A percentile compares a stretch with the other conserved stretches of the same genome.
Conservation (phyloP, 2,329 filamentous ascomycete species). For the Fusarium sp. region DNA sequence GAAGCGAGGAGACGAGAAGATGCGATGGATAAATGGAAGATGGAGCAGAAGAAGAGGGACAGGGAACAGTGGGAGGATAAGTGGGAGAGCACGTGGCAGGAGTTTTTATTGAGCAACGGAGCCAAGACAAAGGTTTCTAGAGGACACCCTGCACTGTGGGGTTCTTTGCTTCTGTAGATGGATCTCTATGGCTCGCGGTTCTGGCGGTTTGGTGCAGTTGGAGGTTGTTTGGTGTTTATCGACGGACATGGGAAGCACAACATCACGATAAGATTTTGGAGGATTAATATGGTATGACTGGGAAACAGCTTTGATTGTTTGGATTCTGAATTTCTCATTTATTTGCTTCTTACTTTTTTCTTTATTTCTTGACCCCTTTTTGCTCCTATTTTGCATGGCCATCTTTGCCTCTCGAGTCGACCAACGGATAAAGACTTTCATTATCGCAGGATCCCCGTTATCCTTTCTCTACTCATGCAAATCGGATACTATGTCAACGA, state of each 20-base stretch:
- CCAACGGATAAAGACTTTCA: too few species aligned
- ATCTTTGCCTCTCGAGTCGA: background rate
- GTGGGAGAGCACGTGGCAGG: background rate
- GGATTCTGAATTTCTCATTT: rapidly evolving
- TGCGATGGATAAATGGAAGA: rapidly evolving
- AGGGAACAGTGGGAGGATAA: background rate
- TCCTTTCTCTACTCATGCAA: too few species aligned
- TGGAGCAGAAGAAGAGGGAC: background rate
- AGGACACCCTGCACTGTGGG: background rate
- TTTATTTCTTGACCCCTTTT: rapidly evolving
- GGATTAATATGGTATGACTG: too few species aligned
- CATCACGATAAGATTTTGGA: background rate
- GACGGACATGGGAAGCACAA: too few species aligned
- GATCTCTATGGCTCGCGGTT: rapidly evolving
- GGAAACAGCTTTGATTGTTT: rapidly evolving
- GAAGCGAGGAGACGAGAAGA: background rate
- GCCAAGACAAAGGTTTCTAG: background rate
- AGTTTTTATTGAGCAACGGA: background rate
- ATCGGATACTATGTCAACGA: background rate
- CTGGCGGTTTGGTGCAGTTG: background rate
- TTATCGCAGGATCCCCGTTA: too few species aligned
- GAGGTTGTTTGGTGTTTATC: background rate
- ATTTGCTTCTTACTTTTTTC: background rate
- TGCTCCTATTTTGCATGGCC: too few species aligned
- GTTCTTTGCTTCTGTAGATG: background rate